phyloP scores from a whole-genome alignment of 805 yeast species.

The Maudiozyma saulgeensis region DNA sequence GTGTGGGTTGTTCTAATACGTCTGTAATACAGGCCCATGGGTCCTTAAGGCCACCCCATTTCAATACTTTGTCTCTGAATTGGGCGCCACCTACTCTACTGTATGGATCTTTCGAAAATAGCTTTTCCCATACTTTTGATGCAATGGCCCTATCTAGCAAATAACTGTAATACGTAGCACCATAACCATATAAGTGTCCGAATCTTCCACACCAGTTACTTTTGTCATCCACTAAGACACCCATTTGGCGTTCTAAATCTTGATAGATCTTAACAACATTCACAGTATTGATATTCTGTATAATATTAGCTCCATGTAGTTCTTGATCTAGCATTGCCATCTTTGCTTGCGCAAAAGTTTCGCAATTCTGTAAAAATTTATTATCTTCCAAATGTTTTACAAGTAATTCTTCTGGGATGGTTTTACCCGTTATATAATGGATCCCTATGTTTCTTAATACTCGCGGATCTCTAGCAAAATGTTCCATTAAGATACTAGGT shows the following conservation, averaged over 20 bases:
- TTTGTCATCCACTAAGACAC: slow-evolving; percentile 55
- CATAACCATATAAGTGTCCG: slow-evolving; percentile 88
- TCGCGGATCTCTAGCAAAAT: slow-evolving; percentile 72
- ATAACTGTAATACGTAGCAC: slow-evolving; percentile 89
- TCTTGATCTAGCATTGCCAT: slow-evolving; percentile 85
- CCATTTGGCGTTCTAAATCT: slow-evolving; percentile 45
- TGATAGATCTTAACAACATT: slow-evolving; percentile 60
- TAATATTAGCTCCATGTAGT: slow-evolving; percentile 43
- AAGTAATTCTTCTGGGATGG: slow-evolving; percentile 43
- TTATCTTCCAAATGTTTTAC: slow-evolving; percentile 42
- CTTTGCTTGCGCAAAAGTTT: slow-evolving; percentile 76
- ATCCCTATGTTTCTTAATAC: slow-evolving; percentile 65
- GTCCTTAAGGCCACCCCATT: slow-evolving; percentile 90
- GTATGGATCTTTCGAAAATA: slow-evolving; percentile 65
- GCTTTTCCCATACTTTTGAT: slow-evolving; percentile 64
- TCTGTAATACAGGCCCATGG: slow-evolving; percentile 84
- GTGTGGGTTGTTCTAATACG: slow-evolving; percentile 54
- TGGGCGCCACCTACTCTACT: slow-evolving; percentile 64
- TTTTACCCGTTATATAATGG: slow-evolving; percentile 54
- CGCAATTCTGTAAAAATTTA: slow-evolving; percentile 52
- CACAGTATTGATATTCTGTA: slow-evolving; percentile 33
- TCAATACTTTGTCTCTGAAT: slow-evolving; percentile 58
- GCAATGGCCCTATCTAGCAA: slow-evolving; percentile 89
- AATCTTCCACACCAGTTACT: slow-evolving; percentile 91
- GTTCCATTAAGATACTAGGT: slow-evolving; percentile 95